These are phyloP conservation scores for Acanthochlamys bracteata DNA, from an alignment of 106 monocot species.

Conservation along the genomic window DNA sequence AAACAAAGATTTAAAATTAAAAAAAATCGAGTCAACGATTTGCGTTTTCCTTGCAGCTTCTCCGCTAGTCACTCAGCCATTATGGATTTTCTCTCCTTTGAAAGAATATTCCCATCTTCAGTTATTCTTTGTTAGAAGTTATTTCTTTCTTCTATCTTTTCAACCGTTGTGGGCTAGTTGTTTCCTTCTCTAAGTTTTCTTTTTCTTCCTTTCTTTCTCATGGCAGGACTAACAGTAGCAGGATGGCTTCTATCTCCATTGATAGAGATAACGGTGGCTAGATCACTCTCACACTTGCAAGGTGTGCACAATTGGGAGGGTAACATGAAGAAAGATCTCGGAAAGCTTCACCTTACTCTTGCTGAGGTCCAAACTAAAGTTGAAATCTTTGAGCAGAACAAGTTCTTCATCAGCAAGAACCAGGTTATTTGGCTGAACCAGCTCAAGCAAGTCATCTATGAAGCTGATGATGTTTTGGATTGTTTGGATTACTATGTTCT, in stretches of 20 bases:
- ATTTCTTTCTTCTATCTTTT: too few species aligned
- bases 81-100: too few species aligned
- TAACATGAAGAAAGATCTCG: neutral
- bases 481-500: neutral
- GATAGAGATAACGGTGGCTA: neutral
- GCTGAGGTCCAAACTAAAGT: neutral
- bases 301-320: neutral
- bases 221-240: neutral
- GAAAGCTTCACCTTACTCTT: neutral
- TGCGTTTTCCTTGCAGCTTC: too few species aligned
- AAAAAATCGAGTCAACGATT: too few species aligned
- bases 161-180: too few species aligned
- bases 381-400: neutral
- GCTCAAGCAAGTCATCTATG: neutral
- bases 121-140: too few species aligned
- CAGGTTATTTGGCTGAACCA: constrained; percentile 1
- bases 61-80: too few species aligned
- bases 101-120: too few species aligned
- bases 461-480: constrained; percentile 13
- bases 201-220: too few species aligned
- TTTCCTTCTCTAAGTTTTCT: too few species aligned
- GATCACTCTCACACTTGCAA: neutral
- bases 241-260: neutral
- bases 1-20: too few species aligned
- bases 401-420: too few species aligned